phyloP scores from a whole-genome alignment of 2,329 filamentous ascomycete genomes.

The Daldinia sp. region DNA sequence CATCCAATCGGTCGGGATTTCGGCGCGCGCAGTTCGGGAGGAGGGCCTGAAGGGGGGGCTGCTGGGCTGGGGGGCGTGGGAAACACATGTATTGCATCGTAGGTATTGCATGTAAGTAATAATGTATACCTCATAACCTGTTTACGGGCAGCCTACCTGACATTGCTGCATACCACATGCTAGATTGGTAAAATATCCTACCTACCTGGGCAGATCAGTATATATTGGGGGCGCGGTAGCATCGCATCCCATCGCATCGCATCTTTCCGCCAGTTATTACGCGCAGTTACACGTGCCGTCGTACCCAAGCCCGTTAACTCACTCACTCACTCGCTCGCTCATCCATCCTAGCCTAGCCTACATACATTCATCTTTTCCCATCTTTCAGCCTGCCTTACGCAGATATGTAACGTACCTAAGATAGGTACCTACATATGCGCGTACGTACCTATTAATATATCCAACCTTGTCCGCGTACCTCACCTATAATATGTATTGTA shows the following conservation, averaged over 20 bases:
- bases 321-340: too few relatives aligned
- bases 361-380: background rate
- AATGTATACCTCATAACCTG: background rate
- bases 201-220: background rate
- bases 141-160: too few relatives aligned
- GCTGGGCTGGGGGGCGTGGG: background rate
- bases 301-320: constrained; percentile 17
- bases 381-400: background rate
- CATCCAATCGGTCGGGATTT: constrained; percentile 36
- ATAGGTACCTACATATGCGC: background rate
- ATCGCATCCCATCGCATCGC: constrained; percentile 13
- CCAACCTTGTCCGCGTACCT: background rate
- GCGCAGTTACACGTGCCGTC: constrained; percentile 31
- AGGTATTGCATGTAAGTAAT: background rate
- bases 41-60: background rate
- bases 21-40: constrained; percentile 24
- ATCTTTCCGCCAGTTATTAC: constrained; percentile 23
- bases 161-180: too few relatives aligned
- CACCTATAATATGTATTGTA: background rate
- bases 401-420: too few relatives aligned
- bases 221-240: constrained; percentile 1
- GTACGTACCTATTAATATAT: background rate
- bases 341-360: too few relatives aligned
- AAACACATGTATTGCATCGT: too few relatives aligned
- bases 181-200: too few relatives aligned